Evolutionary conservation across 179 eudicot species (phyloP).

Genomic region (Beta lomatogona): DNA sequence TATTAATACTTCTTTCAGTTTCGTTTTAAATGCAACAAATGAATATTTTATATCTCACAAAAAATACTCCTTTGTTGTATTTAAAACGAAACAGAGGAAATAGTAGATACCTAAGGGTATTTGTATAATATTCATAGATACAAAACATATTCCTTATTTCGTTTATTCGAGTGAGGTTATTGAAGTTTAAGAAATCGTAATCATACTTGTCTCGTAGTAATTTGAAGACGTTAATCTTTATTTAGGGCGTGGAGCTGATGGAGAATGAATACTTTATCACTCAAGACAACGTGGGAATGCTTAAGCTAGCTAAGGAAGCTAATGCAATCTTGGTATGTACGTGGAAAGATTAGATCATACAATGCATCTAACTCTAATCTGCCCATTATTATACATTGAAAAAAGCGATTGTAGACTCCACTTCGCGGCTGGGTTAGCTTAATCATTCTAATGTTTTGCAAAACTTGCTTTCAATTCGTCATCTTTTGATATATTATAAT

Average conservation of each 20-base stretch:
- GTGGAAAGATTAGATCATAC: neutral
- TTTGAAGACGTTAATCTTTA: neutral
- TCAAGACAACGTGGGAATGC: slow-evolving; percentile 65
- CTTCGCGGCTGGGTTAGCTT: neutral
- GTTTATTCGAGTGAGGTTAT: no score
- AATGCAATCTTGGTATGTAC: slow-evolving; percentile 64
- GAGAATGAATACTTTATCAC: slow-evolving; percentile 77
- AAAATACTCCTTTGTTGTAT: no score
- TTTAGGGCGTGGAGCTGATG: slow-evolving; percentile 62
- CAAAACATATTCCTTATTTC: no score
- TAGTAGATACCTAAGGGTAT: no score
- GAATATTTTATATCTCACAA: no score
- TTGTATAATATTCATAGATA: no score
- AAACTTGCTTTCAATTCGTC: neutral
- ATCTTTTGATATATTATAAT: neutral
- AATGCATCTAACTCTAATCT: neutral
- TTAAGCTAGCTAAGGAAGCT: slow-evolving; percentile 78
- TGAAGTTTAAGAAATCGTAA: neutral
- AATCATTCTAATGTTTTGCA: neutral
- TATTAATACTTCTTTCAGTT: no score
- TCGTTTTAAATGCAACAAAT: no score
- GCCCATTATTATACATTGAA: neutral
- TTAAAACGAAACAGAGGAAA: no score
- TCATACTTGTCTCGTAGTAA: neutral
- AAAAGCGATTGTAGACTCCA: neutral